phyloP scores from a whole-genome alignment of 768 basidiomycete genomes.

The Suillus occidentalis region DNA sequence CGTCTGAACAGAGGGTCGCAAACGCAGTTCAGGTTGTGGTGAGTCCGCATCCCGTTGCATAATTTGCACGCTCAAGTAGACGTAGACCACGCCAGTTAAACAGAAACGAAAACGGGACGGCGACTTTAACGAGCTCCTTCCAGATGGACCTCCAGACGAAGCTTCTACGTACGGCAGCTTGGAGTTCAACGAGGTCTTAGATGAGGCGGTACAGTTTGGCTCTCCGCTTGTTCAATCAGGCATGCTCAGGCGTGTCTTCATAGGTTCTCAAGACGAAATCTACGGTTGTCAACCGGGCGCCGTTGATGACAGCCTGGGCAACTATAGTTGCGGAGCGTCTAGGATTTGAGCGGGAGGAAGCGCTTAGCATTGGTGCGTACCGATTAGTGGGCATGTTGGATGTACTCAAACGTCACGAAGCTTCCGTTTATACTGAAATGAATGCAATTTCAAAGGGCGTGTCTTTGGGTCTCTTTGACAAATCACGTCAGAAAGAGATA shows the following conservation, averaged over 20 bases:
- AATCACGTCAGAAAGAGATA: slow-evolving; percentile 50
- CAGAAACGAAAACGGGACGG: slow-evolving; percentile 47
- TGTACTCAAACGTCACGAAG: slow-evolving; percentile 37
- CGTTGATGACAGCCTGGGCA: slow-evolving; percentile 94
- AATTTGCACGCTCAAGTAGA: slow-evolving; percentile 6
- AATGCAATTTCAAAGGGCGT: slow-evolving; percentile 86
- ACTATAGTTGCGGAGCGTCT: slow-evolving; percentile 81
- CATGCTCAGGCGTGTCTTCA: slow-evolving; percentile 5
- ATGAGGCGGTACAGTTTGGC: slow-evolving; percentile 45
- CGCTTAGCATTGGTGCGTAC: slow-evolving; percentile 82
- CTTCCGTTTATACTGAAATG: slow-evolving; percentile 92
- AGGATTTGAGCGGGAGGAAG: slow-evolving; percentile 86
- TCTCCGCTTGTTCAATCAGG: neutral
- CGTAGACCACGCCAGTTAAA: slow-evolving; percentile 46
- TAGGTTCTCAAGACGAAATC: slow-evolving; percentile 62
- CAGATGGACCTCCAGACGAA: slow-evolving; percentile 51
- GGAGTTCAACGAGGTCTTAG: slow-evolving; percentile 70
- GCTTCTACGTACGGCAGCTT: slow-evolving; percentile 51
- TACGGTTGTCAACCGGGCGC: slow-evolving; percentile 84
- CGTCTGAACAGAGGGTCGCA: slow-evolving; percentile 14
- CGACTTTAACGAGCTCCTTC: slow-evolving; percentile 59
- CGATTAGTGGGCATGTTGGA: neutral
- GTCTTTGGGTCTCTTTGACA: slow-evolving; percentile 74
- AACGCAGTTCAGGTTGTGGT: slow-evolving; percentile 34
- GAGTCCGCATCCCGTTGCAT: slow-evolving; percentile 7